A percentile compares a stretch with the other conserved stretches of the same genome.
Evolutionary conservation across 2,329 filamentous ascomycete genomes (phyloP).

Genomic region (Juglanconis juglandina): DNA sequence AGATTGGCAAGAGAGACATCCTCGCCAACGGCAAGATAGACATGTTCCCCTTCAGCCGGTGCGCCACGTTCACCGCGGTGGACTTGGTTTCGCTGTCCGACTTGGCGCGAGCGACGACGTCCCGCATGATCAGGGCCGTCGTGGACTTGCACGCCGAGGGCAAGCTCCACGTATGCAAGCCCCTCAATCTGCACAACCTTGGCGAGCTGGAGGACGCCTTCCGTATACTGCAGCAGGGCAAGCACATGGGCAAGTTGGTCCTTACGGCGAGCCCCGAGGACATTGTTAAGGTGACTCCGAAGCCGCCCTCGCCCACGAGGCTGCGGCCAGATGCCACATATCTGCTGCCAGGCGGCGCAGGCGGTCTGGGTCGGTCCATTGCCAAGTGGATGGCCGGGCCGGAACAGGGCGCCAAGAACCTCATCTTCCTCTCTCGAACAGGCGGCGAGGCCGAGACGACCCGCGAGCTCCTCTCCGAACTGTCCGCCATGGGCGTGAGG

Average conservation of each 20-base stretch:
- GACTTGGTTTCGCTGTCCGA: slow-evolving; percentile 20
- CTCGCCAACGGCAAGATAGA: slow-evolving; percentile 30
- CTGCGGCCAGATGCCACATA: slow-evolving; percentile 27
- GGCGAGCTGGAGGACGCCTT: slow-evolving; percentile 34
- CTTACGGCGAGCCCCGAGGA: slow-evolving; percentile 23
- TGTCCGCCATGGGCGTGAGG: slow-evolving; percentile 22
- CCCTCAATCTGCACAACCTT: slow-evolving; percentile 10
- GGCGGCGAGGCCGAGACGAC: slow-evolving; percentile 19
- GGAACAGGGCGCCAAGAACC: slow-evolving; percentile 28
- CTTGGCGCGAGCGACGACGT: slow-evolving; percentile 1
- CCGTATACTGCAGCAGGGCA: slow-evolving; percentile 29
- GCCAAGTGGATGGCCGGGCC: slow-evolving; percentile 26
- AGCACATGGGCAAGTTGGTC: slow-evolving; percentile 34
- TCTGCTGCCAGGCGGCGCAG: slow-evolving; percentile 32
- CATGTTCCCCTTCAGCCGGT: slow-evolving; percentile 25
- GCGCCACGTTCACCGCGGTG: slow-evolving; percentile 28
- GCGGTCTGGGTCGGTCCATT: slow-evolving; percentile 31
- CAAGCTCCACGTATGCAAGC: slow-evolving; percentile 10
- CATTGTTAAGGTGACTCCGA: slow-evolving; percentile 21
- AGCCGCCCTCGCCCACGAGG: slow-evolving; percentile 2
- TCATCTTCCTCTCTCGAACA: slow-evolving; percentile 30
- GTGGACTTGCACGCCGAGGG: slow-evolving; percentile 7
- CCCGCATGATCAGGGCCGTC: slow-evolving; percentile 7
- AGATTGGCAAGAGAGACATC: slow-evolving; percentile 33
- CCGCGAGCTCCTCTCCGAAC: slow-evolving; percentile 21